phyloP scores from a whole-genome alignment of 1,139 yeast genomes.

The Debaryomycetaceae sp. region DNA sequence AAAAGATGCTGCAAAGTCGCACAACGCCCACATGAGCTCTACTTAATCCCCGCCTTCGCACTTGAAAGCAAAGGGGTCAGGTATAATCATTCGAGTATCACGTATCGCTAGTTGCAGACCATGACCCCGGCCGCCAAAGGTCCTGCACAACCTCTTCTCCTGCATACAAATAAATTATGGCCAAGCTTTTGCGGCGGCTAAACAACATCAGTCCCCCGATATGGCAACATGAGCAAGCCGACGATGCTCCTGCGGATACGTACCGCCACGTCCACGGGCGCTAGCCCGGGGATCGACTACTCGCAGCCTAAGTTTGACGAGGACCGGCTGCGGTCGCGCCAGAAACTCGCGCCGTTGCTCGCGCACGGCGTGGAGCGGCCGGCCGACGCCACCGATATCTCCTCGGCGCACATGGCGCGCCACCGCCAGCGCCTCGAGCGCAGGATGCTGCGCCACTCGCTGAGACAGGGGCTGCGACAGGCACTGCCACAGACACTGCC shows the following conservation, averaged over 20 bases:
- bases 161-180: too few species aligned
- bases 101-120: too few species aligned
- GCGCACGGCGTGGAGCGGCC: constrained; percentile 4
- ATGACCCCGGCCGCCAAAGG: too few species aligned
- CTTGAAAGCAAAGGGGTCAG: too few species aligned
- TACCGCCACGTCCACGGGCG: constrained; percentile 3
- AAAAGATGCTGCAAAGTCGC: too few species aligned
- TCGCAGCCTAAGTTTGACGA: constrained; percentile 5
- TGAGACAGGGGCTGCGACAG: neutral
- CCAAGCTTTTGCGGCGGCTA: too few species aligned
- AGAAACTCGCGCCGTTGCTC: constrained; percentile 6
- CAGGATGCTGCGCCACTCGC: neutral
- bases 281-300: constrained; percentile 5
- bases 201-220: too few species aligned
- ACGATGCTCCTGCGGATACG: neutral
- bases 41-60: too few species aligned
- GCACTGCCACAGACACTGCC: constrained; percentile 1
- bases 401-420: neutral
- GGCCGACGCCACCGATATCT: neutral
- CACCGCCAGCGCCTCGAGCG: neutral
- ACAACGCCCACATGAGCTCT: too few species aligned
- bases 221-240: too few species aligned
- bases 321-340: constrained; percentile 7
- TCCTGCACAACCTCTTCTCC: too few species aligned
- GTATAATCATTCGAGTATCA: too few species aligned